Conservation (phyloP, 2,329 filamentous ascomycete species). For the Corniculantispora saksenae region DNA sequence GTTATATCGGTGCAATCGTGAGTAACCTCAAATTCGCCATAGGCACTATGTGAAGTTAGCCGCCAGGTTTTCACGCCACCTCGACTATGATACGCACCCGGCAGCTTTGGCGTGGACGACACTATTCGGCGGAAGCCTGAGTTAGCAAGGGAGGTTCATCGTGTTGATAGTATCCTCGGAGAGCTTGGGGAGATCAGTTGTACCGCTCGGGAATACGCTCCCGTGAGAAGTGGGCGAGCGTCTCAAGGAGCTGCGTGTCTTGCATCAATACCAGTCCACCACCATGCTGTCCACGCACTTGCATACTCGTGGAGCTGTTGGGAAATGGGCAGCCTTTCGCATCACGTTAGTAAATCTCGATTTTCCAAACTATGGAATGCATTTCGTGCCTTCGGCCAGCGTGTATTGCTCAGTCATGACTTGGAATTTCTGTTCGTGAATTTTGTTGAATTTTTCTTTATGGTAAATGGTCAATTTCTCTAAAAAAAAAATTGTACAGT, state of each 20-base stretch:
- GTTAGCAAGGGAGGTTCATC: background rate
- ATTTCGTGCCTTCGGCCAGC: slow-evolving; percentile 29
- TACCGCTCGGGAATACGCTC: slow-evolving; percentile 56
- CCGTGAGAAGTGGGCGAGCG: slow-evolving; percentile 54
- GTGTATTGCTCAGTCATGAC: slow-evolving; percentile 25
- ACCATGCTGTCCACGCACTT: slow-evolving; percentile 16
- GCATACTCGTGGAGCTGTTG: slow-evolving; percentile 16
- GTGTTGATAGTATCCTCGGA: background rate
- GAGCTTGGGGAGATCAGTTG: background rate
- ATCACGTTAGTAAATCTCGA: background rate
- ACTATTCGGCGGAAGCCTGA: background rate
- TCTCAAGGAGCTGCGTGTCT: slow-evolving; percentile 56
- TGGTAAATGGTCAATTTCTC: background rate
- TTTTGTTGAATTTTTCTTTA: background rate
- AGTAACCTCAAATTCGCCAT: slow-evolving; percentile 62
- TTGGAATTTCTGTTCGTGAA: background rate
- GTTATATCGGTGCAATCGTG: slow-evolving; percentile 59
- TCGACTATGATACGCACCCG: slow-evolving; percentile 3
- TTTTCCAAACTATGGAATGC: background rate
- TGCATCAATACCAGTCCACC: slow-evolving; percentile 44
- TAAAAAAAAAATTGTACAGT: background rate
- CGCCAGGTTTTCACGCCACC: background rate
- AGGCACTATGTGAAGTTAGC: slow-evolving; percentile 37
- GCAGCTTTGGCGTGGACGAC: slow-evolving; percentile 37
- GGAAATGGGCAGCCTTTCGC: slow-evolving; percentile 17